Conservation (phyloP, 805 yeast genomes). For the Spathaspora sp. region DNA sequence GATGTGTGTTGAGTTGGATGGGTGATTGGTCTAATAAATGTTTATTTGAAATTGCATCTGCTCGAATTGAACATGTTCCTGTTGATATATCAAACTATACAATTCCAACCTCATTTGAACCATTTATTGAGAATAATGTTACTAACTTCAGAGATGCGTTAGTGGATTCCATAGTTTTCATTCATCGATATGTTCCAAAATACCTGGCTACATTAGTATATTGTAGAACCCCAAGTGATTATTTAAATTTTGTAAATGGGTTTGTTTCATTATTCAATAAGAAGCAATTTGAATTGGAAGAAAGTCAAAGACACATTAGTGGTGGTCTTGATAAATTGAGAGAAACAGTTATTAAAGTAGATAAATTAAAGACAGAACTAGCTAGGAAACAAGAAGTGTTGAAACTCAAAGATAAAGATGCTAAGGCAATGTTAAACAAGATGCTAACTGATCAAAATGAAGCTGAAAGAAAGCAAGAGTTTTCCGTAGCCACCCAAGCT, state of each 20-base stretch:
- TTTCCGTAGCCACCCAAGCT: slow-evolving; percentile 71
- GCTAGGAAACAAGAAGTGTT: slow-evolving; percentile 51
- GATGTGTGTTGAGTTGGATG: slow-evolving; percentile 88
- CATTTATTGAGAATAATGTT: slow-evolving; percentile 7
- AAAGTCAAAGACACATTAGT: slow-evolving; percentile 65
- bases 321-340: slow-evolving; percentile 70
- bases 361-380: slow-evolving; percentile 51
- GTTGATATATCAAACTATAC: slow-evolving; percentile 45
- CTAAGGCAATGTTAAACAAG: slow-evolving; percentile 63
- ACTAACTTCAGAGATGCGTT: slow-evolving; percentile 41
- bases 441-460: slow-evolving; percentile 87
- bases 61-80: slow-evolving; percentile 44
- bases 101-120: slow-evolving; percentile 23
- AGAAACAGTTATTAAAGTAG: slow-evolving; percentile 74
- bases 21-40: slow-evolving; percentile 70
- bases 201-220: slow-evolving; percentile 8
- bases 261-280: slow-evolving; percentile 41
- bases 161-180: slow-evolving; percentile 40
- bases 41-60: slow-evolving; percentile 46
- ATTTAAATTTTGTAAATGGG: slow-evolving; percentile 45
- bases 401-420: slow-evolving; percentile 58
- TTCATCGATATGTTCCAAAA: slow-evolving; percentile 36
- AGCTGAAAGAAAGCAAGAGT: slow-evolving; percentile 86
- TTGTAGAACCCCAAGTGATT: slow-evolving; percentile 49
- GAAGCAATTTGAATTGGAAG: slow-evolving; percentile 51